These are phyloP conservation scores for Backusella australiensis DNA, from an alignment of 192 early-diverging fungal genomes.

Conservation along the genomic window DNA sequence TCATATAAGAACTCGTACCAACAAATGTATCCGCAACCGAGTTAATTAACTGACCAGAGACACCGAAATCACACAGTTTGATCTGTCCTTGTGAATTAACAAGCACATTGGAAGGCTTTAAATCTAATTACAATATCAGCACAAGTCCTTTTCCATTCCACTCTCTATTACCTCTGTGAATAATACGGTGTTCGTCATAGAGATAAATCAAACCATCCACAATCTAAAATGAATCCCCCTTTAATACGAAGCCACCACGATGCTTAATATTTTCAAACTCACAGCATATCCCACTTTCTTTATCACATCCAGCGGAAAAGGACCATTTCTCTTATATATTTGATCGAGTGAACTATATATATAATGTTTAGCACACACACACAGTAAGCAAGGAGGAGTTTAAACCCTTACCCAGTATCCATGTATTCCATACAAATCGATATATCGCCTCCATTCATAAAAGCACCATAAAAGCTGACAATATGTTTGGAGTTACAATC, in stretches of 20 bases:
- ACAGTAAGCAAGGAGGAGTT: neutral
- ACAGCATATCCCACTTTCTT: slow-evolving; percentile 81
- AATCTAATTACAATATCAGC: slow-evolving; percentile 43
- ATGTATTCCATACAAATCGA: slow-evolving; percentile 97
- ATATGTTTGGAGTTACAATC: slow-evolving; percentile 94
- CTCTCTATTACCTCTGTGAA: slow-evolving; percentile 75
- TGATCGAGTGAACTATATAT: slow-evolving; percentile 69
- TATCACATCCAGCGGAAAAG: slow-evolving; percentile 80
- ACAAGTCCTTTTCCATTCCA: neutral
- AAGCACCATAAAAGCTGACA: slow-evolving; percentile 95
- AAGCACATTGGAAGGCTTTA: slow-evolving; percentile 87
- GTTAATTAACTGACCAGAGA: slow-evolving; percentile 83
- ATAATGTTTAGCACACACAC: neutral
- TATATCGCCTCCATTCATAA: slow-evolving; percentile 74
- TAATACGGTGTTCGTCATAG: slow-evolving; percentile 84
- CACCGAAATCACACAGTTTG: slow-evolving; percentile 89
- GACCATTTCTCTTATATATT: slow-evolving; percentile 86
- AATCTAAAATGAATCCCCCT: slow-evolving; percentile 28
- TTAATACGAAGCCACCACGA: neutral
- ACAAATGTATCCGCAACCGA: slow-evolving; percentile 87
- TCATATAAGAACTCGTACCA: slow-evolving; percentile 83
- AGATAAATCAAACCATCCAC: slow-evolving; percentile 80
- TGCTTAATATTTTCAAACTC: neutral
- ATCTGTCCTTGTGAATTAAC: slow-evolving; percentile 77
- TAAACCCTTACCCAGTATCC: slow-evolving; percentile 65